phyloP scores from a whole-genome alignment of 768 basidiomycete genomes.

The Austroboletus eburneus region DNA sequence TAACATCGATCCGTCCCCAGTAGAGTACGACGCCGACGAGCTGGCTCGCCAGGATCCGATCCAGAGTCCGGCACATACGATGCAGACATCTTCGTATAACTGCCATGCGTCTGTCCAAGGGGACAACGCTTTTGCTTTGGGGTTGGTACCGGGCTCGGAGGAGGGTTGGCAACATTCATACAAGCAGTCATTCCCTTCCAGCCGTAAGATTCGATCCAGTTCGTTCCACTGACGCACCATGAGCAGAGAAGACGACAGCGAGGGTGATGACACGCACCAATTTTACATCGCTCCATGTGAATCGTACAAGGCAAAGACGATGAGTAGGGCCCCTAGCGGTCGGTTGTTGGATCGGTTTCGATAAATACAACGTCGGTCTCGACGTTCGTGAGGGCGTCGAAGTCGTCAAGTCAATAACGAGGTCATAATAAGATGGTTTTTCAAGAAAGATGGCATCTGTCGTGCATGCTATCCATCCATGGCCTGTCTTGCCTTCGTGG shows the following conservation, averaged over 20 bases:
- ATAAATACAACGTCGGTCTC: slow-evolving; percentile 62
- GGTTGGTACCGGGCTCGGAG: slow-evolving; percentile 24
- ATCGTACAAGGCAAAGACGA: slow-evolving; percentile 59
- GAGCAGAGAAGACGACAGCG: neutral
- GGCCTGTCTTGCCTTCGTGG: slow-evolving; percentile 51
- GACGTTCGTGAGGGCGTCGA: slow-evolving; percentile 55
- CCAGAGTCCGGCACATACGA: slow-evolving; percentile 82
- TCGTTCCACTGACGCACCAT: slow-evolving; percentile 61
- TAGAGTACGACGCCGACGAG: slow-evolving; percentile 46
- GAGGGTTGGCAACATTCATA: slow-evolving; percentile 34
- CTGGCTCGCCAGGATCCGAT: slow-evolving; percentile 59
- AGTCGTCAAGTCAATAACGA: slow-evolving; percentile 76
- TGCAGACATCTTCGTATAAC: slow-evolving; percentile 81
- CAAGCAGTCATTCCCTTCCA: slow-evolving; percentile 37
- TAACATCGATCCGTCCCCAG: slow-evolving; percentile 39
- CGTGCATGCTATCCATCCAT: slow-evolving; percentile 85
- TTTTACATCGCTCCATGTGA: slow-evolving; percentile 82
- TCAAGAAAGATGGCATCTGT: slow-evolving; percentile 85
- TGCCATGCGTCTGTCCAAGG: slow-evolving; percentile 75
- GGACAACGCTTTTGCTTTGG: slow-evolving; percentile 40
- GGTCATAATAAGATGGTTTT: slow-evolving; percentile 73
- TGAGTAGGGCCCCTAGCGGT: slow-evolving; percentile 42
- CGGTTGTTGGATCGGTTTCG: slow-evolving; percentile 42
- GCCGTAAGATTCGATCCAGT: slow-evolving; percentile 62
- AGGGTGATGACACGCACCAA: slow-evolving; percentile 40